These are phyloP conservation scores for Phaseolus coccineus DNA, from an alignment of 331 rosid species.

Conservation along the genomic window DNA sequence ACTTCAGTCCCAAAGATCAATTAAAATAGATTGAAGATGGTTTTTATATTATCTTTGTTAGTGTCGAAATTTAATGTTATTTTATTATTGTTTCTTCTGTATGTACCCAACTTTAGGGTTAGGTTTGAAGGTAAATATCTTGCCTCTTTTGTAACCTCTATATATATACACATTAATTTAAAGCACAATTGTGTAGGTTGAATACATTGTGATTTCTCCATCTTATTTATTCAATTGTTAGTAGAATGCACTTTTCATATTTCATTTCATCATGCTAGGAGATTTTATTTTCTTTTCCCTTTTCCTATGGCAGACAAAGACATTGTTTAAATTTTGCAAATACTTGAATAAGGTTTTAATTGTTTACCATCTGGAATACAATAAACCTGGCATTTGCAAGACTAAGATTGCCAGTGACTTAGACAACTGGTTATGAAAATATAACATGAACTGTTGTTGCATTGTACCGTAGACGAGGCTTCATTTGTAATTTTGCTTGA, in stretches of 20 bases:
- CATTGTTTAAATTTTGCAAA: constrained; percentile 18
- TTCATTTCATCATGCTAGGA: constrained; percentile 30
- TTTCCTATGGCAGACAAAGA: constrained; percentile 57
- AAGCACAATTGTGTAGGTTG: too few species aligned
- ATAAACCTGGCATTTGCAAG: background rate
- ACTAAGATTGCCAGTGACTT: background rate
- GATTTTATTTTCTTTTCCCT: constrained; percentile 36
- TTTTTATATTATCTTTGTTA: constrained; percentile 1
- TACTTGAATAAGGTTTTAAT: constrained; percentile 36
- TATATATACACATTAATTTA: too few species aligned
- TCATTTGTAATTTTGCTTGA: background rate
- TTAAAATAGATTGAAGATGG: constrained; percentile 25
- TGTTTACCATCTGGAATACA: constrained; percentile 1
- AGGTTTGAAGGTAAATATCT: too few species aligned
- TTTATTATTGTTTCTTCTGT: too few species aligned
- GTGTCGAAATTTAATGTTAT: too few species aligned
- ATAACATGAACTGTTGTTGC: constrained; percentile 13
- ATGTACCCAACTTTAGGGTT: too few species aligned
- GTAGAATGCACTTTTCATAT: constrained; percentile 10
- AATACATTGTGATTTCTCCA: too few species aligned
- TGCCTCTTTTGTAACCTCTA: too few species aligned
- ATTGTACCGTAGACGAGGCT: background rate
- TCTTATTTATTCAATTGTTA: background rate
- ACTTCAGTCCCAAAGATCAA: background rate
- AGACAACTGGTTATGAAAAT: background rate